A percentile compares a stretch with the other conserved stretches of the same genome.
Conservation (phyloP, 1,139 yeast genomes). For the Candida dubliniensis region DNA sequence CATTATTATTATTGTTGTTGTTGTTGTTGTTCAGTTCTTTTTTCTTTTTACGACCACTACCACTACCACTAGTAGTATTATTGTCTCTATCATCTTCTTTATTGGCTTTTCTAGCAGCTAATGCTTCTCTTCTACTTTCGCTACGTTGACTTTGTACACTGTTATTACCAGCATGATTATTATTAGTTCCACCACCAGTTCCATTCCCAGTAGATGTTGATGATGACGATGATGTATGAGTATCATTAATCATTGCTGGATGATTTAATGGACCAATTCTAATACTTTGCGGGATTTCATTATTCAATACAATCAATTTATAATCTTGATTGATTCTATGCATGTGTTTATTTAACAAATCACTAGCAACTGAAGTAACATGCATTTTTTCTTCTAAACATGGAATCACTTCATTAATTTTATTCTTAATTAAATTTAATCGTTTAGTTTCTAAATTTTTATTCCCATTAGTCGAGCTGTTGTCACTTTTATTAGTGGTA, state of each 20-base stretch:
- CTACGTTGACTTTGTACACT: conserved; percentile 71
- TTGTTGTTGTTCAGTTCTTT: conserved; percentile 9
- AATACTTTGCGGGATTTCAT: conserved; percentile 69
- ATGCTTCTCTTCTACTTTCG: conserved; percentile 87
- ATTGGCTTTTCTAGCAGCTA: conserved; percentile 77
- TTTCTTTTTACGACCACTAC: conserved; percentile 24
- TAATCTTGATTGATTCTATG: conserved; percentile 78
- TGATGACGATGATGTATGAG: conserved; percentile 17
- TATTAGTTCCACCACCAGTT: conserved; percentile 21
- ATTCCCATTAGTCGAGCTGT: not conserved
- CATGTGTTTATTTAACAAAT: conserved; percentile 67
- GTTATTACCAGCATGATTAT: conserved; percentile 27
- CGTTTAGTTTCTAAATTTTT: conserved; percentile 16
- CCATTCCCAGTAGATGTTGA: not conserved
- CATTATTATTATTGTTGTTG: not conserved
- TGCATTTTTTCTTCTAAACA: conserved; percentile 97
- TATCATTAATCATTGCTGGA: conserved; percentile 76
- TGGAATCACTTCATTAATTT: conserved; percentile 76
- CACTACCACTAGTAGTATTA: conserved; percentile 9
- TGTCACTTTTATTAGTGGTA: not conserved
- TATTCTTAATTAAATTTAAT: conserved; percentile 40
- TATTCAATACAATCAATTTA: conserved; percentile 63
- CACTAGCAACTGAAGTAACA: conserved; percentile 89
- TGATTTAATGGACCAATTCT: conserved; percentile 78
- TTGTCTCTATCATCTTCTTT: conserved; percentile 35